Percentiles rank a stretch among this genome's conserved stretches.
Conservation (phyloP, 495 filamentous ascomycete species). For the Clohesyomyces aquaticus region DNA sequence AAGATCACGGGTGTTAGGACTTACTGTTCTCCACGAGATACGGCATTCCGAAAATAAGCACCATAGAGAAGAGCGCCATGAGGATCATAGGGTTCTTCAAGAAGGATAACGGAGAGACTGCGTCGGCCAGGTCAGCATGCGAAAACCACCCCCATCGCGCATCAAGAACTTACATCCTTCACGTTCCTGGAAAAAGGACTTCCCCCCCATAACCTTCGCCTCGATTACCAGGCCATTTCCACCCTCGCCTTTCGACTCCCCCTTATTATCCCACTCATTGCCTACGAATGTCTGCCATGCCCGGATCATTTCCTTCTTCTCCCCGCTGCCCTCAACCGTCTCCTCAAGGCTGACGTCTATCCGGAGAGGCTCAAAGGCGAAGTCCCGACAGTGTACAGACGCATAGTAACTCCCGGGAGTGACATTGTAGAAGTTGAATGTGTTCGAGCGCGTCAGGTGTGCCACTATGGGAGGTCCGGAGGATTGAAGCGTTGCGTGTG, state of each 20-base stretch:
- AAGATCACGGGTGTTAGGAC: no score
- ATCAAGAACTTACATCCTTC: slow-evolving; percentile 74
- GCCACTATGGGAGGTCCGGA: slow-evolving; percentile 55
- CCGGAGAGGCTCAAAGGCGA: slow-evolving; percentile 73
- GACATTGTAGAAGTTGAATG: slow-evolving; percentile 74
- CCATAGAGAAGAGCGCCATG: slow-evolving; percentile 78
- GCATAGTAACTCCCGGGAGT: slow-evolving; percentile 72
- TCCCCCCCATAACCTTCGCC: slow-evolving; percentile 61
- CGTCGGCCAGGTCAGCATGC: slow-evolving; percentile 19
- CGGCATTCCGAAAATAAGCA: slow-evolving; percentile 83
- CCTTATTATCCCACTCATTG: slow-evolving; percentile 83
- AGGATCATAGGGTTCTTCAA: slow-evolving; percentile 95
- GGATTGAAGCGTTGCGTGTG: slow-evolving; percentile 69
- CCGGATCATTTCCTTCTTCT: slow-evolving; percentile 53
- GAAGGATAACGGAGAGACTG: slow-evolving; percentile 63
- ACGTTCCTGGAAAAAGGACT: slow-evolving; percentile 75
- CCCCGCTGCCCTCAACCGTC: slow-evolving; percentile 44
- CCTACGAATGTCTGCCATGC: slow-evolving; percentile 87
- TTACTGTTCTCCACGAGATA: slow-evolving; percentile 94
- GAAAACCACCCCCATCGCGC: not conserved
- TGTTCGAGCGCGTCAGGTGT: slow-evolving; percentile 65
- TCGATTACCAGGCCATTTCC: slow-evolving; percentile 54
- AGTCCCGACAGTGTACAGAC: slow-evolving; percentile 72
- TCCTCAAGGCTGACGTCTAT: slow-evolving; percentile 63
- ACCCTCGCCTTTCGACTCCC: slow-evolving; percentile 53